phyloP scores from a whole-genome alignment of 306 rosid genomes.

The Vachellia collinsii region DNA sequence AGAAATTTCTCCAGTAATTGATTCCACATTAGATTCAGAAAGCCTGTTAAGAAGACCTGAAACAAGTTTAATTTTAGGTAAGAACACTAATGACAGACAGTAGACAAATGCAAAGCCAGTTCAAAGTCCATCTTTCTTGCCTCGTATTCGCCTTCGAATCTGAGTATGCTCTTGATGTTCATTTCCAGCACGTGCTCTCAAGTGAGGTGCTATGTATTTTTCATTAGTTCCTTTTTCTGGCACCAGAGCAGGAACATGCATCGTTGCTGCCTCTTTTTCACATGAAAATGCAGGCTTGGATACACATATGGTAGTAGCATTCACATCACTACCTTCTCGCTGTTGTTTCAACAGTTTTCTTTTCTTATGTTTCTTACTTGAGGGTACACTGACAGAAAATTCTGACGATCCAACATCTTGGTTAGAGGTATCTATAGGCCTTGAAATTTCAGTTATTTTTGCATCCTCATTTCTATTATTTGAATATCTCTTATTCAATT shows the following conservation, averaged over 20 bases:
- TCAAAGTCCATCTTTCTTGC: conserved; percentile 38
- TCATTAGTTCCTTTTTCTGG: conserved; percentile 37
- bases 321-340: conserved; percentile 39
- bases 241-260: conserved; percentile 43
- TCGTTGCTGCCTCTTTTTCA: conserved; percentile 32
- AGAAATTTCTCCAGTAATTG: conserved; percentile 72
- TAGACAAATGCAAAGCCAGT: conserved; percentile 21
- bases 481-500: conserved; percentile 38
- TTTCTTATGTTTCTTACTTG: conserved; percentile 53
- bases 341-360: conserved; percentile 40
- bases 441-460: conserved; percentile 25
- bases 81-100: conserved; percentile 11
- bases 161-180: conserved; percentile 75
- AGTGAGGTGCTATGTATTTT: conserved; percentile 77
- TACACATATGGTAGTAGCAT: conserved; percentile 5
- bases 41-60: conserved; percentile 72
- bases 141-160: conserved; percentile 65
- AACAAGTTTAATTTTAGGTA: conserved; percentile 31
- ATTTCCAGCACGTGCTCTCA: conserved; percentile 68
- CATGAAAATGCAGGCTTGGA: conserved; percentile 32
- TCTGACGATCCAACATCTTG: conserved; percentile 42
- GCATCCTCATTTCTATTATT: conserved; percentile 48
- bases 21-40: conserved; percentile 76
- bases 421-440: conserved; percentile 33
- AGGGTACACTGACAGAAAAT: conserved; percentile 28